Percentiles rank a stretch among this genome's conserved stretches.
These are phyloP conservation scores for Candida anglica DNA, from an alignment of 805 yeast species.

Conservation along the genomic window DNA sequence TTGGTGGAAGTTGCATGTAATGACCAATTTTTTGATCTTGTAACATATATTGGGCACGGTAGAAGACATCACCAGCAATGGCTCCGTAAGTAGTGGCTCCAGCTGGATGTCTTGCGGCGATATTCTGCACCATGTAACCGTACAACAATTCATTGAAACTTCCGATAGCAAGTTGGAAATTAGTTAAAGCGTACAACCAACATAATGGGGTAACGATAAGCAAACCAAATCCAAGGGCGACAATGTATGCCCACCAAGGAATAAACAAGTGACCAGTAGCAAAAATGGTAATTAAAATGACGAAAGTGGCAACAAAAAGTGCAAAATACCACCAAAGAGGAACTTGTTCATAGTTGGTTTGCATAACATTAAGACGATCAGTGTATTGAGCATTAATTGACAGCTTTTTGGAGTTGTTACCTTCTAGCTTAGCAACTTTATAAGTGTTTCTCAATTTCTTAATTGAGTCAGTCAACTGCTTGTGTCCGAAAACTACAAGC, in stretches of 20 bases:
- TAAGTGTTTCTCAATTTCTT: constrained; percentile 6
- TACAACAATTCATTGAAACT: constrained; percentile 48
- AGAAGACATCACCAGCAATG: constrained; percentile 47
- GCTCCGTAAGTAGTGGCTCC: constrained; percentile 49
- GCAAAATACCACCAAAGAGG: constrained; percentile 40
- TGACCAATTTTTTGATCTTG: constrained; percentile 43
- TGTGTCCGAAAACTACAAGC: constrained; percentile 38
- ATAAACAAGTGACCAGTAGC: constrained; percentile 29
- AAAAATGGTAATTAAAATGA: constrained; percentile 28
- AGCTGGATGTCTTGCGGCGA: constrained; percentile 36
- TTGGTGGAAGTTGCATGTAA: constrained; percentile 52
- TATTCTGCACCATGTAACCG: constrained; percentile 41
- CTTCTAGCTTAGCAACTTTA: constrained; percentile 3
- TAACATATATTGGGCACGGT: constrained; percentile 15
- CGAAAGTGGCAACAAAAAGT: constrained; percentile 34
- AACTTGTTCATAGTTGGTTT: constrained; percentile 36
- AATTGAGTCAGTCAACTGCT: constrained; percentile 16
- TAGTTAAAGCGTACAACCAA: constrained; percentile 47
- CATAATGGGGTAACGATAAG: constrained; percentile 46
- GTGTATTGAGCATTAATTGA: constrained; percentile 17
- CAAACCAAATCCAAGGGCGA: constrained; percentile 41
- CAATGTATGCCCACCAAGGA: constrained; percentile 42
- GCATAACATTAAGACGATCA: constrained; percentile 43
- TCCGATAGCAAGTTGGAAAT: constrained; percentile 50
- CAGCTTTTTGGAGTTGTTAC: too few relatives aligned